phyloP scores from a whole-genome alignment of 352 stramenopile genomes.

The Globisporangium alternatum region DNA sequence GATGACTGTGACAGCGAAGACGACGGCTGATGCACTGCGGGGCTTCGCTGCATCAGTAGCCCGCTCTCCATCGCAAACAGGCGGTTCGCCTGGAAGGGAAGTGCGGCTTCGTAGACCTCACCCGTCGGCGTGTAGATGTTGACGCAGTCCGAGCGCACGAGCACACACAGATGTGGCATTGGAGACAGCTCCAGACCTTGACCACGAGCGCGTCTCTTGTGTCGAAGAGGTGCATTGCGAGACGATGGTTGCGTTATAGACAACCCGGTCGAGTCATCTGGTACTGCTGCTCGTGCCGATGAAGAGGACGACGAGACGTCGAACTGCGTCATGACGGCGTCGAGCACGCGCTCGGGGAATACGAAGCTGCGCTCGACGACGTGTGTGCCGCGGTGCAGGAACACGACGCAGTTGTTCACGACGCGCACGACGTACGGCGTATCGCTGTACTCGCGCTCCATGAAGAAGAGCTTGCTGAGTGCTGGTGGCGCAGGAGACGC shows the following conservation, averaged over 20 bases:
- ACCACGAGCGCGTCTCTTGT: conserved; percentile 7
- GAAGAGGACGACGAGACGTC: conserved; percentile 1
- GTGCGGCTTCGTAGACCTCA: conserved; percentile 65
- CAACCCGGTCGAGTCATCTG: background rate
- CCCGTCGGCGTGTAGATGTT: conserved; percentile 62
- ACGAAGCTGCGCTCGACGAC: conserved; percentile 61
- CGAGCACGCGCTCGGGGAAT: conserved; percentile 53
- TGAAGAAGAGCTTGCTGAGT: conserved; percentile 29
- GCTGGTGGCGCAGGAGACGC: background rate
- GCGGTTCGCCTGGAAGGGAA: conserved; percentile 69
- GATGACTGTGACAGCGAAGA: conserved; percentile 3
- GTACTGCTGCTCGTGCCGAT: background rate
- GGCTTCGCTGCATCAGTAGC: conserved; percentile 63
- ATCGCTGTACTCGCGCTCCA: conserved; percentile 24
- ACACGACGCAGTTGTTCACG: conserved; percentile 43
- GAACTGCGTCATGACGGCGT: conserved; percentile 55
- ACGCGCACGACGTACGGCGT: conserved; percentile 43
- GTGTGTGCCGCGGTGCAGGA: conserved; percentile 47
- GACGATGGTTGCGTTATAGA: background rate
- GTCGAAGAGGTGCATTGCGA: background rate
- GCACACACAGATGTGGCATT: conserved; percentile 48
- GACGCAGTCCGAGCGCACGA: conserved; percentile 65
- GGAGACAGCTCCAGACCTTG: conserved; percentile 11
- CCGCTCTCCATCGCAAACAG: conserved; percentile 49
- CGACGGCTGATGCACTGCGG: conserved; percentile 22